A percentile compares a stretch with the other conserved stretches of the same genome.
Conservation (phyloP, 179 eudicot species). For the Silene noctiflora region DNA sequence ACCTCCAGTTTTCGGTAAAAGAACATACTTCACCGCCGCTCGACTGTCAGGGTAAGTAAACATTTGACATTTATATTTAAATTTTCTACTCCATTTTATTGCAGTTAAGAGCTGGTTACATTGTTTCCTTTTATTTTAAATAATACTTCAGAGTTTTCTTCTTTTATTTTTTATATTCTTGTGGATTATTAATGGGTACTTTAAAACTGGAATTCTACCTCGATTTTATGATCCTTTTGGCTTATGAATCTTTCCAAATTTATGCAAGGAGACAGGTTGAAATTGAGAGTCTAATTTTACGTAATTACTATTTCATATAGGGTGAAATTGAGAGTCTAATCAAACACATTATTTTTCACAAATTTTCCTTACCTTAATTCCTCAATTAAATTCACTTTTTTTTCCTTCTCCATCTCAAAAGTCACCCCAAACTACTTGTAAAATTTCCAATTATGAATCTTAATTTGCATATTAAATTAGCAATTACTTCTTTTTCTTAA, state of each 20-base stretch:
- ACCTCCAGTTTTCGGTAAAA: conserved; percentile 93
- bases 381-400: too few relatives aligned
- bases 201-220: neutral
- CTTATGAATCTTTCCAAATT: too few relatives aligned
- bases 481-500: too few relatives aligned
- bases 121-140: neutral
- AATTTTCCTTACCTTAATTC: too few relatives aligned
- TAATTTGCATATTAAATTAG: too few relatives aligned
- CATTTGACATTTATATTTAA: neutral
- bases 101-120: neutral
- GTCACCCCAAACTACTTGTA: too few relatives aligned
- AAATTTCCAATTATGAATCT: too few relatives aligned
- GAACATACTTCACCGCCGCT: conserved; percentile 58
- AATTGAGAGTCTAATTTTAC: too few relatives aligned
- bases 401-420: too few relatives aligned
- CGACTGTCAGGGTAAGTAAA: conserved; percentile 62
- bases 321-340: neutral
- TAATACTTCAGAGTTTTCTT: neutral
- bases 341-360: too few relatives aligned
- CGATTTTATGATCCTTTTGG: neutral
- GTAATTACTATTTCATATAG: too few relatives aligned
- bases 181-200: neutral
- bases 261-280: too few relatives aligned
- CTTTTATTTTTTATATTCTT: neutral
- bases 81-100: conserved; percentile 9